Base-by-base conservation (phyloP, 1,284 basidiomycete genomes). In the Malassezia nana region DNA sequence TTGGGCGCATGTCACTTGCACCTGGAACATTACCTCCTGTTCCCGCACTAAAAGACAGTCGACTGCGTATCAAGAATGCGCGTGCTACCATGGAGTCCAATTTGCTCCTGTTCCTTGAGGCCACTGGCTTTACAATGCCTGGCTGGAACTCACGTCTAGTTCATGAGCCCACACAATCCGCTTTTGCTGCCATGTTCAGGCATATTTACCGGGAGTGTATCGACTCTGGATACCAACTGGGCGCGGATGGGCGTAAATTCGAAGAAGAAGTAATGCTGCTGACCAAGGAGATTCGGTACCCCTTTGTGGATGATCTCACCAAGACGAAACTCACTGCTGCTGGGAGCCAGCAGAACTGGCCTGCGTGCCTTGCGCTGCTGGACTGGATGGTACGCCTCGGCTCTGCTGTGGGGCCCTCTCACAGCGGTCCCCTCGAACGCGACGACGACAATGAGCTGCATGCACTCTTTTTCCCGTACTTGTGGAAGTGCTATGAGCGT, bases 291-390 rank as follows among this genome's bases (percentile, higher is more conserved):
- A 58, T 68, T 59, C 67, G 66, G 22, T 74, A 74, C 46, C 71
- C 71, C 2, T 61, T 64, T 24, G 50, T 67, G 33, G 68, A 69
- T 35, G 69, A 74, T 30, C 59, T 74, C 16, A 70, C 65, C 47
- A 74, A 74, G 62, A 72, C 67, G 46, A 65, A 69, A 46, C 65
- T 74, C n/a, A 62, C 56, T 6, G 65, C 67, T 6, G 69, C 71
- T 12, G 70, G 71, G 25, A 66, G 64, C 53, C 63, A 65, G 47
- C 66, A 65, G 50, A 67, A 72, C 50, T 74, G 71, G 71, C 71
- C 70, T 0, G 65, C 57, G 40, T 65, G 67, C 42, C 63, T 70
- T 25, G 67, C 64, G 44, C 67, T 74, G 63, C 65, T 74, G 30
- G 68, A 72, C 50, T 74, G 71, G 71, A 62, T 74, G 58, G 66